These are phyloP conservation scores for Sporothrix pseudoabietina DNA, from an alignment of 2,329 filamentous ascomycete species.

Conservation along the genomic window DNA sequence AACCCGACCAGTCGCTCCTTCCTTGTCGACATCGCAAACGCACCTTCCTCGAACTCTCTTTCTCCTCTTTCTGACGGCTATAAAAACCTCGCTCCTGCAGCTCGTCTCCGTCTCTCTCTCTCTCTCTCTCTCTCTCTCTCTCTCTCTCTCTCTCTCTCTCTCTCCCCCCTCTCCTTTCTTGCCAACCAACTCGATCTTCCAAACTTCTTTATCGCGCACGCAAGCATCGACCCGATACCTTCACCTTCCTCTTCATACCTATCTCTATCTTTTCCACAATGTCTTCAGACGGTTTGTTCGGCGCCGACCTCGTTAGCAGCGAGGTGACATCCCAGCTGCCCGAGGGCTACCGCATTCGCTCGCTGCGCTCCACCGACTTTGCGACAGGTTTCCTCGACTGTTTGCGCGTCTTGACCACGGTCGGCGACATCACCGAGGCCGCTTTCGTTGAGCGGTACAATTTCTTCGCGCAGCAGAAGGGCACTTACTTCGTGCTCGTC, in stretches of 20 bases:
- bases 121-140: neutral
- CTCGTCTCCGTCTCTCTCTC: neutral
- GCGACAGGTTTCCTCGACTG: conserved; percentile 84
- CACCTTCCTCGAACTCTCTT: neutral
- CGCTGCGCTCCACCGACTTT: conserved; percentile 78
- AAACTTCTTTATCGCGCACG: neutral
- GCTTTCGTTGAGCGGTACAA: conserved; percentile 79
- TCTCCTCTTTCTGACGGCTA: neutral
- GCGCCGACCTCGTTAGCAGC: conserved; percentile 73
- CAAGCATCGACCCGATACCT: neutral
- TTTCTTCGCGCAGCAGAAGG: conserved; percentile 73
- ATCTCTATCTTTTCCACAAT: conserved; percentile 36
- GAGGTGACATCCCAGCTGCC: conserved; percentile 73
- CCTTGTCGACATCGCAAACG: conserved; percentile 3
- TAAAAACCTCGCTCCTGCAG: neutral
- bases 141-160: neutral
- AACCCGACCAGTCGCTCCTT: neutral
- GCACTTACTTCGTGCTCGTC: conserved; percentile 82
- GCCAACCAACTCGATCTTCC: neutral
- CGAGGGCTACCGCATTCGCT: conserved; percentile 77
- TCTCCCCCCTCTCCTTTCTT: neutral
- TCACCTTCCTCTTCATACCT: neutral
- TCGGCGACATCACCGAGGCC: conserved; percentile 78
- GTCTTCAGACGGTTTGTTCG: conserved; percentile 69
- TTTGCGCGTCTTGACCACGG: conserved; percentile 85